These are phyloP conservation scores for Fusarium sp. DNA, from an alignment of 2,329 filamentous ascomycete species.

Conservation along the genomic window DNA sequence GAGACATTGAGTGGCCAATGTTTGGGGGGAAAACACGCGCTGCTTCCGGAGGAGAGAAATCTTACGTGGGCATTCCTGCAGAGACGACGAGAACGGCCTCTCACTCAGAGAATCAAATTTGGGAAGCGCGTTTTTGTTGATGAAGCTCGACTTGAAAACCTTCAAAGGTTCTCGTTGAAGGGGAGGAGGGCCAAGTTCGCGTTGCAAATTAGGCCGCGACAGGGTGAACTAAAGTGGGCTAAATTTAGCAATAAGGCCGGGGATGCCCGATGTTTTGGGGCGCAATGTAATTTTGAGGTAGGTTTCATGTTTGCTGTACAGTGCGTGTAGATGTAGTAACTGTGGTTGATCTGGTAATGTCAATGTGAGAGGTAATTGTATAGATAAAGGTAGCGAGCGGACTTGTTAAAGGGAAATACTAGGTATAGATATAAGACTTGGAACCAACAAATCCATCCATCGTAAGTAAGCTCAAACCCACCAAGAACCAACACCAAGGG, in stretches of 20 bases:
- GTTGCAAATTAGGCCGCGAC: conserved; percentile 42
- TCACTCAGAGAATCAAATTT: neutral
- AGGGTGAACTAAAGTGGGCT: conserved; percentile 36
- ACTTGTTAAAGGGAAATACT: neutral
- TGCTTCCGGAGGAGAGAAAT: neutral
- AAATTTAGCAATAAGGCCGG: conserved; percentile 42
- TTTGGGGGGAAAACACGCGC: neutral
- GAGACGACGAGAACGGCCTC: neutral
- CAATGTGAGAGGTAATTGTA: neutral
- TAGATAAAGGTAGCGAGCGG: neutral
- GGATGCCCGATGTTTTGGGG: conserved; percentile 7
- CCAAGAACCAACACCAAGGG: neutral
- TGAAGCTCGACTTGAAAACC: neutral
- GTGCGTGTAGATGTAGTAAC: conserved; percentile 15
- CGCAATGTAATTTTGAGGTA: conserved; percentile 21
- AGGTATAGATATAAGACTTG: neutral
- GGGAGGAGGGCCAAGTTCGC: conserved; percentile 4
- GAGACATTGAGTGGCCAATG: conserved; percentile 31
- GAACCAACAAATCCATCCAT: neutral
- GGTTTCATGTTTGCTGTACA: conserved; percentile 1
- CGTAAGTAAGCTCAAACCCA: neutral
- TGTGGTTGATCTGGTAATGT: neutral
- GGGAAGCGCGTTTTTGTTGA: neutral
- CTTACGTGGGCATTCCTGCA: conserved; percentile 6
- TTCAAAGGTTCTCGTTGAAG: neutral